A percentile compares a stretch with the other conserved stretches of the same genome.
These are phyloP conservation scores for Sclerotinia borealis DNA, from an alignment of 2,329 filamentous ascomycete genomes.

Conservation along the genomic window DNA sequence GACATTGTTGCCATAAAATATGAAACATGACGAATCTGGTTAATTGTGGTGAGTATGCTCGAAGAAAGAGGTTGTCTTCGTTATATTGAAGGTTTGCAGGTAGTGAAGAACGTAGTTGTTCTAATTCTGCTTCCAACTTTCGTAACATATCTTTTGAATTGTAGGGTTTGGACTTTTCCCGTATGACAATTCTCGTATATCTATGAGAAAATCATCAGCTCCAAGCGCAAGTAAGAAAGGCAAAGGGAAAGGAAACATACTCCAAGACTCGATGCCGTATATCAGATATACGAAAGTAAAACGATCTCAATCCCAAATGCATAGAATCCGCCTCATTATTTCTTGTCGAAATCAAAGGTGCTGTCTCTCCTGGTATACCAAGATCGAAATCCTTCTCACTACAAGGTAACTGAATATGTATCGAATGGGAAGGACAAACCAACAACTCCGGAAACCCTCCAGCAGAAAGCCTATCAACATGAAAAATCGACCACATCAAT, in stretches of 20 bases:
- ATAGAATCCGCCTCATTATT: slow-evolving; percentile 6
- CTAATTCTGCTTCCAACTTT: slow-evolving; percentile 8
- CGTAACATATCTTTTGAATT: not conserved
- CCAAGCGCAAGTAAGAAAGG: too few species aligned
- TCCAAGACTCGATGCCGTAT: slow-evolving; percentile 10
- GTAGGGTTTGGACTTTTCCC: slow-evolving; percentile 10
- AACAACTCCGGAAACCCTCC: slow-evolving; percentile 10
- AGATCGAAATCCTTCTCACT: slow-evolving; percentile 13
- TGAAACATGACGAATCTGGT: slow-evolving; percentile 12
- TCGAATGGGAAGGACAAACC: slow-evolving; percentile 10
- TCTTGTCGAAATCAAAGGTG: not conserved
- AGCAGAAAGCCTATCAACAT: slow-evolving; percentile 10
- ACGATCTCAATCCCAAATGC: slow-evolving; percentile 9
- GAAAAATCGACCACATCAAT: slow-evolving; percentile 12
- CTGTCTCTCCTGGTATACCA: slow-evolving; percentile 12
- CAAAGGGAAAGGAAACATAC: not conserved
- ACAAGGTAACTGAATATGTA: slow-evolving; percentile 12
- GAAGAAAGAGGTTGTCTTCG: slow-evolving; percentile 12
- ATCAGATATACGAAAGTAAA: slow-evolving; percentile 12
- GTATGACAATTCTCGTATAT: slow-evolving; percentile 5
- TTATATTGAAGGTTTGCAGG: slow-evolving; percentile 11
- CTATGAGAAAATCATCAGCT: not conserved
- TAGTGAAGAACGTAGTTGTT: not conserved
- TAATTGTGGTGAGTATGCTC: slow-evolving; percentile 10
- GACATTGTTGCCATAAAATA: slow-evolving; percentile 10